A percentile compares a stretch with the other conserved stretches of the same genome.
These are phyloP conservation scores for Yamadazyma sp. DNA, from an alignment of 1,139 yeast genomes.

Conservation along the genomic window DNA sequence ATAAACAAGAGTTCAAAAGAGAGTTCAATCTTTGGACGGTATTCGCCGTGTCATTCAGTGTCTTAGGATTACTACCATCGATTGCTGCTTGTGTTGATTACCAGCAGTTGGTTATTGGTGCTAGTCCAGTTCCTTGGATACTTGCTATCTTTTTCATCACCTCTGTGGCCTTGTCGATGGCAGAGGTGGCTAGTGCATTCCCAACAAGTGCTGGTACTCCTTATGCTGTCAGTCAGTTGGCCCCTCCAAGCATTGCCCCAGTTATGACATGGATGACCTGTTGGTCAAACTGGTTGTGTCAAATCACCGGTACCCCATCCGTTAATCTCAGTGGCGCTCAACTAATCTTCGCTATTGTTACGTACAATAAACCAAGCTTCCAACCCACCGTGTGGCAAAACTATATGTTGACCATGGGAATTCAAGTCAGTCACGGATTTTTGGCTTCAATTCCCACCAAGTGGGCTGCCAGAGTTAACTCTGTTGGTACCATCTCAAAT, in stretches of 20 bases:
- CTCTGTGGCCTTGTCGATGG: constrained; percentile 50
- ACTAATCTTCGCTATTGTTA: constrained; percentile 56
- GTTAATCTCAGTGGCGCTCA: constrained; percentile 62
- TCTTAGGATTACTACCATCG: constrained; percentile 70
- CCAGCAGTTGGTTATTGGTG: constrained; percentile 53
- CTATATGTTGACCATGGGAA: constrained; percentile 51
- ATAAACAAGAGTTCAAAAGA: constrained; percentile 71
- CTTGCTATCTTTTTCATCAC: constrained; percentile 50
- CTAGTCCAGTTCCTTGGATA: constrained; percentile 56
- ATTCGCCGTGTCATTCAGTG: constrained; percentile 70
- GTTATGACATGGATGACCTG: constrained; percentile 60
- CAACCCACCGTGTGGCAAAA: constrained; percentile 50
- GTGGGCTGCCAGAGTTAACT: constrained; percentile 57
- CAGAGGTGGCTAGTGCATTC: constrained; percentile 48
- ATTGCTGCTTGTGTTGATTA: constrained; percentile 59
- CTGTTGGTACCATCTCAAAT: constrained; percentile 52
- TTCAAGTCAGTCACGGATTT: constrained; percentile 50
- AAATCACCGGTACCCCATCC: constrained; percentile 53
- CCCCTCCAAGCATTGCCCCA: constrained; percentile 55
- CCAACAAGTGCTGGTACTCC: constrained; percentile 53
- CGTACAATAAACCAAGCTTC: constrained; percentile 34
- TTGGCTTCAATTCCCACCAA: constrained; percentile 54
- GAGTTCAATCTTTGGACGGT: constrained; percentile 63
- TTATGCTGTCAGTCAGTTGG: constrained; percentile 49
- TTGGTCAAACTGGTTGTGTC: constrained; percentile 54